Base-by-base conservation (phyloP, 345 rosid species). In the Gossypium thurberi region DNA sequence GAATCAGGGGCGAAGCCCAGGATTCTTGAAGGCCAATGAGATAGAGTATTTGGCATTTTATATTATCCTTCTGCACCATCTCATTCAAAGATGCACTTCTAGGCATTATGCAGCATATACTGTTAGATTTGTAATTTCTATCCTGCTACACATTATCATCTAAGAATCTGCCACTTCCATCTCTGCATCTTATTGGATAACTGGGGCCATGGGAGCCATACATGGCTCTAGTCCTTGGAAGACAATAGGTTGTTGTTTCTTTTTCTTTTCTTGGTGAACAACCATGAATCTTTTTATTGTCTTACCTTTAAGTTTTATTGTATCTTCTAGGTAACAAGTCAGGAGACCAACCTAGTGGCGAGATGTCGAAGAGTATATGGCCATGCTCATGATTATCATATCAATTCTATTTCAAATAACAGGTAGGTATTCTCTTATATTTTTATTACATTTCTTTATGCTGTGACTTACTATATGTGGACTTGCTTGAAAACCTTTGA, bases 341-440 rank as follows among this genome's bases (percentile, higher is more conserved):
- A 76, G 44, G 99, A 95, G 85, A 88, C 91, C 20, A 92, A 83
- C 82, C 82, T 86, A 76, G 72, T 95, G 79, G 98, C 99, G 20
- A 84, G 96, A 85, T 92, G 99, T 78, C 91, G 99, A 61, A 88
- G 98, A 82, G 90, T 92, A 28, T 95, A 92, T 85, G 92, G 97
- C 52, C 98, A 95, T 81, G 99, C 99, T 73, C 99, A 95, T 85
- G 98, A 95, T 82, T 95, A 95, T 87, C 99, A 95, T 81, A 91
- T 95, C 79, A 92, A 92, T 85, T 95, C 99, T 52, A 95, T 95
- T 74, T 95, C 98, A 65, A 91, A 84, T 82, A 95, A 92, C 81
- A 95, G 97, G 99, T 92, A 71, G 60, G 42, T 55, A 68, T 61
- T 20, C 66, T 65, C 53, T 71, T 64, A 28, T 67, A 46, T 23